Evolutionary conservation across 2,329 filamentous ascomycete genomes (phyloP).

Genomic region (Aspergillus brasiliensis): DNA sequence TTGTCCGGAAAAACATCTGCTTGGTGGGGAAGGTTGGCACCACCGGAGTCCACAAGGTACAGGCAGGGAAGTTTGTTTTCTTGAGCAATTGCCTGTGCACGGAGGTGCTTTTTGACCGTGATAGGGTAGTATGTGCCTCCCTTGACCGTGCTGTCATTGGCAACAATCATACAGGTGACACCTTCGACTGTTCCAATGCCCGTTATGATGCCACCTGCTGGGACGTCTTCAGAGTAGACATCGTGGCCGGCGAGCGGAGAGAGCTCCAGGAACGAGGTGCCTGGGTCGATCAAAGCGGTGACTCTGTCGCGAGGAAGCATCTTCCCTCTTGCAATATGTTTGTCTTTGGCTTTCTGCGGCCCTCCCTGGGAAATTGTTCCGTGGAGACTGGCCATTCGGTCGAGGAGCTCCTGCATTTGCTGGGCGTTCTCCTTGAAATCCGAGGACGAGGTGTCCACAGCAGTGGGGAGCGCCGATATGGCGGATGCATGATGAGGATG

Average conservation of each 20-base stretch:
- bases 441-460: conserved; percentile 73
- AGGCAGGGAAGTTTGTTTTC: conserved; percentile 85
- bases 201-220: conserved; percentile 87
- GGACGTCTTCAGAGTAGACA: conserved; percentile 86
- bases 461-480: conserved; percentile 75
- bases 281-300: conserved; percentile 82
- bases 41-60: conserved; percentile 94
- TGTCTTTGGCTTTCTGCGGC: conserved; percentile 76
- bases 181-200: conserved; percentile 89
- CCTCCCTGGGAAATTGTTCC: conserved; percentile 74
- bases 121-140: conserved; percentile 96
- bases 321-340: conserved; percentile 85
- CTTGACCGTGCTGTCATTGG: conserved; percentile 96
- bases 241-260: conserved; percentile 86
- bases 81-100: conserved; percentile 85
- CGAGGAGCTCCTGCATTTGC: conserved; percentile 74
- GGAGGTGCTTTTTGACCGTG: conserved; percentile 94
- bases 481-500: conserved; percentile 78
- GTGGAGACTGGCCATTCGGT: conserved; percentile 70
- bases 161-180: conserved; percentile 88
- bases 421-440: conserved; percentile 79
- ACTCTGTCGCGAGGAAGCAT: conserved; percentile 92
- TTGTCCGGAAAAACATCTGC: conserved; percentile 93
- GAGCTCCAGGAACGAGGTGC: conserved; percentile 89
- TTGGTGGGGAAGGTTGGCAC: conserved; percentile 92